Evolutionary conservation across 2,329 filamentous ascomycete genomes (phyloP).

Genomic region (Colletotrichum coccodes): DNA sequence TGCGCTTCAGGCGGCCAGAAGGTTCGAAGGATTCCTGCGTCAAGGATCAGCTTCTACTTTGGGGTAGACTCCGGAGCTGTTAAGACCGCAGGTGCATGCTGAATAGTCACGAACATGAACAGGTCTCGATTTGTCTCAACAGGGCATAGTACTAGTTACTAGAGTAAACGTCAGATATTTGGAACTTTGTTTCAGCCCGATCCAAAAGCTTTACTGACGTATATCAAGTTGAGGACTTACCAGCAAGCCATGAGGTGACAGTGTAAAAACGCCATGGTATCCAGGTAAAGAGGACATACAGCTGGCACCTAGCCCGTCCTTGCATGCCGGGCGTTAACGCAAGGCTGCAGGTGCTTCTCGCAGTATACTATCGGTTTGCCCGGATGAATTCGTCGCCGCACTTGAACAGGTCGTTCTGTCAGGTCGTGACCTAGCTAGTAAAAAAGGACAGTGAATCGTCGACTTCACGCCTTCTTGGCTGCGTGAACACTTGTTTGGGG

Average conservation of each 20-base stretch:
- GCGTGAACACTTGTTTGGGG: too few species aligned
- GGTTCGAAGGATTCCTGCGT: not conserved
- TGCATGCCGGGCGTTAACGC: too few species aligned
- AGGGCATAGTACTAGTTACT: not conserved
- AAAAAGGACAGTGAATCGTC: not conserved
- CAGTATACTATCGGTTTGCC: not conserved
- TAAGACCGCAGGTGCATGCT: not conserved
- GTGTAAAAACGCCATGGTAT: not conserved
- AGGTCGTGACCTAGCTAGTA: not conserved
- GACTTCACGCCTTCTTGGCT: too few species aligned
- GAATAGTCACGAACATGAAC: not conserved
- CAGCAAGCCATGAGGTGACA: not conserved
- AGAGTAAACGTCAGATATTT: too few species aligned
- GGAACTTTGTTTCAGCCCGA: not conserved
- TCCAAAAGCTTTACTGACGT: not conserved
- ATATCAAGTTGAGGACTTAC: not conserved
- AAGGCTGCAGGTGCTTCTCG: not conserved
- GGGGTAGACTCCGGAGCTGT: not conserved
- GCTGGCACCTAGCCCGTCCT: not conserved
- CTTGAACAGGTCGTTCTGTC: not conserved
- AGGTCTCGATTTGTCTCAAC: not conserved
- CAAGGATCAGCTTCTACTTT: not conserved
- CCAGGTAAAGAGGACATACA: not conserved
- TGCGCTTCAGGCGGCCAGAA: not conserved
- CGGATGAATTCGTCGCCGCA: not conserved